These are phyloP conservation scores for Acanthamoeba lenticulata DNA, from an alignment of 208 protist species.

Conservation along the genomic window DNA sequence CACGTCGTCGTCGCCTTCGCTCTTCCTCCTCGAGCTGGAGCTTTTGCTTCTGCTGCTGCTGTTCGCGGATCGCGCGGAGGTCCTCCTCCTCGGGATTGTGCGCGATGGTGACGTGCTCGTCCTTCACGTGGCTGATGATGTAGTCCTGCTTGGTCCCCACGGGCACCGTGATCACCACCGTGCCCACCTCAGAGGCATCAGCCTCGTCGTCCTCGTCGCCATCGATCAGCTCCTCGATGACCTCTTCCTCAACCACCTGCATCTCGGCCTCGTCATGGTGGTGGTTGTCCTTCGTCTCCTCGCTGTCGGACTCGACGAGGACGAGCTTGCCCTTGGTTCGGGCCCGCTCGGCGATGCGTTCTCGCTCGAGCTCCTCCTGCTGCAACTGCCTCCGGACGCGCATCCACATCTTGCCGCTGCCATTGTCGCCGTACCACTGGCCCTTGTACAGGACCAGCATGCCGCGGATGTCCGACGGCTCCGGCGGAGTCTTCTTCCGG, in stretches of 20 bases:
- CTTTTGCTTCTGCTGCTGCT: too few species aligned
- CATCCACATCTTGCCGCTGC: slow-evolving; percentile 61
- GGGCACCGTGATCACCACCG: not conserved
- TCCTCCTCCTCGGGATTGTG: not conserved
- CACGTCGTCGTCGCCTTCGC: not conserved
- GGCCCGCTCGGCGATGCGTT: not conserved
- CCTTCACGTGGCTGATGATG: not conserved
- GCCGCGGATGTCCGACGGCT: not conserved
- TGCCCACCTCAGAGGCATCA: not conserved
- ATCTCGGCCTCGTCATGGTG: not conserved
- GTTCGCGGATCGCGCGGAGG: too few species aligned
- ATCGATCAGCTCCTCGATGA: not conserved
- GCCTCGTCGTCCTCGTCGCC: not conserved
- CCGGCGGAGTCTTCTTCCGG: slow-evolving; percentile 47
- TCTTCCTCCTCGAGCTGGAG: not conserved
- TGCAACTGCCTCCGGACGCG: slow-evolving; percentile 42
- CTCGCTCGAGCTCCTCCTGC: slow-evolving; percentile 18
- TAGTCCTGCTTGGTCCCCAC: not conserved
- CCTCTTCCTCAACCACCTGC: not conserved
- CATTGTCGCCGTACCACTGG: slow-evolving; percentile 56
- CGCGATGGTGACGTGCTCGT: slow-evolving; percentile 32
- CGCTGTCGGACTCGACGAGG: not conserved
- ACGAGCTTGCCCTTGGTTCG: slow-evolving; percentile 7
- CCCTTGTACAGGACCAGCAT: slow-evolving; percentile 63
- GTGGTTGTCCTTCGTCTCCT: not conserved